Percentiles rank a stretch among this genome's conserved stretches.
Conservation (phyloP, 805 yeast species). For the Kodamaea leandrae region DNA sequence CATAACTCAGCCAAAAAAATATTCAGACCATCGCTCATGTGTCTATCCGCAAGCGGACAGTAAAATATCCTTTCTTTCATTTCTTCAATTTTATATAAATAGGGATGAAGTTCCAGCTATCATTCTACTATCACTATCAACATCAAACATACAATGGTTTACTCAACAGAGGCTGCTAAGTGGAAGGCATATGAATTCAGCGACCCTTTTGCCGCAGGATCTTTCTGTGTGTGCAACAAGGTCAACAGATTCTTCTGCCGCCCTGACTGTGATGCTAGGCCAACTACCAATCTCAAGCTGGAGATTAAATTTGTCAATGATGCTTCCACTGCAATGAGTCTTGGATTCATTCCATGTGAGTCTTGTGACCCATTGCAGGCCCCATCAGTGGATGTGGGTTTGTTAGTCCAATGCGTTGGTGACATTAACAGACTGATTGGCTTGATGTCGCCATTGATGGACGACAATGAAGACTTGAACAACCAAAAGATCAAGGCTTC, state of each 20-base stretch:
- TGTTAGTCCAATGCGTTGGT: conserved; percentile 50
- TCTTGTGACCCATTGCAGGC: conserved; percentile 51
- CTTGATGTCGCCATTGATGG: conserved; percentile 50
- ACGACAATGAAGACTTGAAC: conserved; percentile 43
- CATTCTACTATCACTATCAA: no score
- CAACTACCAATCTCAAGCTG: conserved; percentile 39
- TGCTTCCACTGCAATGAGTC: conserved; percentile 39
- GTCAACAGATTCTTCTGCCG: conserved; percentile 51
- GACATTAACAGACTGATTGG: conserved; percentile 57
- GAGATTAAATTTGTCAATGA: conserved; percentile 47
- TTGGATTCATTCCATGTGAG: conserved; percentile 52
- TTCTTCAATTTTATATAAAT: background rate
- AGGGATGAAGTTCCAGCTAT: background rate
- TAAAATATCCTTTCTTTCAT: background rate
- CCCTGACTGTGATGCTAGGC: conserved; percentile 62
- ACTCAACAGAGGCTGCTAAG: conserved; percentile 44
- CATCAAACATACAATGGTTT: conserved; percentile 15
- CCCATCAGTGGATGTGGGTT: conserved; percentile 45
- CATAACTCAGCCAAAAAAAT: background rate
- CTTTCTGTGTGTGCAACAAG: conserved; percentile 53
- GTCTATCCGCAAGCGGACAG: background rate
- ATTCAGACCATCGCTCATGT: background rate
- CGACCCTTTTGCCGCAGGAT: conserved; percentile 63
- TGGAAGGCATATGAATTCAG: conserved; percentile 65
- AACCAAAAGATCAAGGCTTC: conserved; percentile 36